Conservation (phyloP, 225 moss, liverwort and hornwort species). For the Pseudisothecium myosuroides region DNA sequence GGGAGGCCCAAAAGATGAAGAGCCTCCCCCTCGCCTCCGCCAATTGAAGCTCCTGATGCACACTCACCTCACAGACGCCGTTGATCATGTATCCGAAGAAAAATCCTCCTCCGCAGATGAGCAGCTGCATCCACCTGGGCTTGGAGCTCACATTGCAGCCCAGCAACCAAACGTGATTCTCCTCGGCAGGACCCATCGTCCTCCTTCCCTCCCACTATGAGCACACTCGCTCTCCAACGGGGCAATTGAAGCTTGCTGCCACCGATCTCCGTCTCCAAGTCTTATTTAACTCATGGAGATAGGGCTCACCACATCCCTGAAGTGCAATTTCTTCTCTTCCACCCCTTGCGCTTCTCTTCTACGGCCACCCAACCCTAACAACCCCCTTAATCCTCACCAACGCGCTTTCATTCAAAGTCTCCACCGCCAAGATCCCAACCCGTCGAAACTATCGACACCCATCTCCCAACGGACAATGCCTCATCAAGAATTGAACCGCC, state of each 20-base stretch:
- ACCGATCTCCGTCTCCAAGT: neutral
- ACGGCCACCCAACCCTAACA: neutral
- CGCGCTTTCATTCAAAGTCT: neutral
- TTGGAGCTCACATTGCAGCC: slow-evolving; percentile 66
- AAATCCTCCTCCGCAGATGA: slow-evolving; percentile 81
- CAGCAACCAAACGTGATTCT: slow-evolving; percentile 54
- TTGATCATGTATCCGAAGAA: slow-evolving; percentile 93
- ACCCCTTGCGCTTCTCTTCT: neutral
- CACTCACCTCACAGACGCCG: slow-evolving; percentile 77
- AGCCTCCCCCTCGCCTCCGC: neutral
- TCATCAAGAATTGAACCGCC: neutral
- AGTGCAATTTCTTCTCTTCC: neutral
- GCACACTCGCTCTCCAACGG: neutral
- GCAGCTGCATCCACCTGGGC: slow-evolving; percentile 74
- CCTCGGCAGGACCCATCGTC: slow-evolving; percentile 28
- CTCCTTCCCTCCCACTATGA: neutral
- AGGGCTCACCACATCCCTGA: neutral
- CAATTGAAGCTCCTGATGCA: neutral
- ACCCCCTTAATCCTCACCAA: neutral
- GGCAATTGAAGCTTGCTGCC: neutral
- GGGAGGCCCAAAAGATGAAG: neutral
- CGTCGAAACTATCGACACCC: neutral
- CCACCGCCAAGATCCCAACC: neutral
- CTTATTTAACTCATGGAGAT: neutral
- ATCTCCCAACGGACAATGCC: neutral